Base-by-base conservation (phyloP, 2,329 filamentous ascomycete genomes). In the Macroventuria anomochaeta region DNA sequence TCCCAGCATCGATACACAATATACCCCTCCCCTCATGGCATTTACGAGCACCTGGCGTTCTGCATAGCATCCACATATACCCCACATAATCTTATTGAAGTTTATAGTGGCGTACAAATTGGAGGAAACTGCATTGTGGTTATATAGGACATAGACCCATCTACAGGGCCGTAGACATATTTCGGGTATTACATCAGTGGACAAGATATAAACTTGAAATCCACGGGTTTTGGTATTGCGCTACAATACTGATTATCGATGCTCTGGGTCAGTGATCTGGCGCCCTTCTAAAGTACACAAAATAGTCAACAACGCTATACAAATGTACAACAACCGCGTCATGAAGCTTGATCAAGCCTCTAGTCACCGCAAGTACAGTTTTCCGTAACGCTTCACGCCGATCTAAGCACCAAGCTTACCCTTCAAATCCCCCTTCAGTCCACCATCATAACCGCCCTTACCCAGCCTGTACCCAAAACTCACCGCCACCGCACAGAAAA, bases 391-490 rank as follows among this genome's bases (percentile, higher is more conserved):
- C 23, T 25, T 25, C 23, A 25, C 23, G 5, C 23, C 23, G 5
- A 4, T 11, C 20, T 29, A 48, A n/a, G 44, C 39, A 28, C 44
- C 44, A 13, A 50, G 17, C 26, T 46, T 55, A 7, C 51, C 57
- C 52, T 55, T 53, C 40, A 57, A 23, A 28, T 61, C 51, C 6
- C 70, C 73, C 57, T 74, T 78, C 62, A 81, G 62, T 4, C 78
- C 77, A 0, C 79, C 79, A 21, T 79, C 81, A 42, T 57, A 70
- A 6, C 69, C 73, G 0, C 86, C 83, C 11, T 74, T 75, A 31
- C 81, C 83, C n/a, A 91, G 83, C 58, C 93, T 86, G 65, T 91
- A 87, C 4, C 77, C 89, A 80, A 96, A 96, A 74, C 95, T 96
- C 21, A 96, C 72, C 3, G 82, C 79, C 10, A 97, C 86, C 2